Evolutionary conservation across 768 basidiomycete species (phyloP).

Genomic region (Mycena kentingensis): DNA sequence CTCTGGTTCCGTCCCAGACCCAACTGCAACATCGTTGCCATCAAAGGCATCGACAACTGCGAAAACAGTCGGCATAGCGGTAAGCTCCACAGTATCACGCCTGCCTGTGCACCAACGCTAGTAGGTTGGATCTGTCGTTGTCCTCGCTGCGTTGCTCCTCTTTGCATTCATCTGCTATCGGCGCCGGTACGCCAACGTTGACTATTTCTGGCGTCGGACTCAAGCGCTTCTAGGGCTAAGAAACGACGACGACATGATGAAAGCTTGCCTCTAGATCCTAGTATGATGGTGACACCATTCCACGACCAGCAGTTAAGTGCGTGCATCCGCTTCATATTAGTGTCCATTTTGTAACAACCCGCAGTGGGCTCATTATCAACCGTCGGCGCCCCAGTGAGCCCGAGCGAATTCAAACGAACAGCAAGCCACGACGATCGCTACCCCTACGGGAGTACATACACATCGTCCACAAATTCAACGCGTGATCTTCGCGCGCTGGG

Average conservation of each 20-base stretch:
- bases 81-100: background rate
- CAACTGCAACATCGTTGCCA: background rate
- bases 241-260: constrained; percentile 3
- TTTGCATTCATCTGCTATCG: constrained; percentile 5
- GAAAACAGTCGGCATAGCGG: constrained; percentile 18
- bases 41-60: background rate
- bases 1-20: background rate
- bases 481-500: constrained; percentile 2
- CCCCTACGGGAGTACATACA: background rate
- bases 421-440: background rate
- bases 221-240: background rate
- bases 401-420: constrained; percentile 5
- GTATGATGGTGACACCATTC: constrained; percentile 14
- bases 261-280: constrained; percentile 5
- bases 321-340: constrained; percentile 1
- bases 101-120: background rate
- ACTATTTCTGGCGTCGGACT: background rate
- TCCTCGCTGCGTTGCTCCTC: constrained; percentile 7
- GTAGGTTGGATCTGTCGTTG: constrained; percentile 13
- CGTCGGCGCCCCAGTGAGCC: constrained; percentile 4
- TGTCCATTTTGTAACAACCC: background rate
- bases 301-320: background rate
- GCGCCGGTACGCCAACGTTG: constrained; percentile 1
- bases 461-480: constrained; percentile 5
- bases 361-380: background rate